Evolutionary conservation across 495 filamentous ascomycete genomes (phyloP).

Genomic region (Penicillium lividum): DNA sequence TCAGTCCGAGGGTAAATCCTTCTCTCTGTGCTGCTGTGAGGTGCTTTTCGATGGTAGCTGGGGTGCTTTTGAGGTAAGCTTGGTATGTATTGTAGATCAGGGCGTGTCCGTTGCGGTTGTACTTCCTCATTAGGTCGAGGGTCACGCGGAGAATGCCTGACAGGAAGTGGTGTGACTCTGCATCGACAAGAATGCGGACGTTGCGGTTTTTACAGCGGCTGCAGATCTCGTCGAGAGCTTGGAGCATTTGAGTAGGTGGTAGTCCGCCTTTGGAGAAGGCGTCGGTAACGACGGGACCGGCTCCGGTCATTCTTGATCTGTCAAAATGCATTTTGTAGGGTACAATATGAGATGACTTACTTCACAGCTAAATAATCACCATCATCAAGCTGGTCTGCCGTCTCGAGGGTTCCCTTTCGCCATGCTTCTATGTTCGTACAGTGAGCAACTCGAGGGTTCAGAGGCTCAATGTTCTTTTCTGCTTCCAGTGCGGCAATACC

Average conservation of each 20-base stretch:
- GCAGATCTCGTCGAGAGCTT: constrained; percentile 42
- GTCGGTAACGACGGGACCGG: constrained; percentile 29
- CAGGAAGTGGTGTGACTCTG: constrained; percentile 77
- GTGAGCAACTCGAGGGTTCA: constrained; percentile 9
- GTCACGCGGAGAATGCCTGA: constrained; percentile 77
- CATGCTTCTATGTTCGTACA: constrained; percentile 65
- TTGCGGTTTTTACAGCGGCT: constrained; percentile 49
- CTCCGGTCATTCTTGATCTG: constrained; percentile 33
- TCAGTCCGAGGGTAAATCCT: constrained; percentile 75
- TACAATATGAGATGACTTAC: constrained; percentile 33
- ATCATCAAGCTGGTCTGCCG: constrained; percentile 62
- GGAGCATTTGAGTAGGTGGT: constrained; percentile 37
- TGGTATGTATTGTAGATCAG: constrained; percentile 75
- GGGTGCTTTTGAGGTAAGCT: constrained; percentile 73
- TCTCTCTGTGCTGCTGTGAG: constrained; percentile 61
- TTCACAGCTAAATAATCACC: constrained; percentile 85
- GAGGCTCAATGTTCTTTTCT: constrained; percentile 13
- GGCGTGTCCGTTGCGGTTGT: constrained; percentile 59
- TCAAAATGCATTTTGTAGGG: background rate
- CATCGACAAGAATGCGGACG: constrained; percentile 77
- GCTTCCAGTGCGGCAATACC: constrained; percentile 23
- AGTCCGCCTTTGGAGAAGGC: constrained; percentile 34
- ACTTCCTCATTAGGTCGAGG: constrained; percentile 72
- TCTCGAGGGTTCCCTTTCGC: constrained; percentile 69
- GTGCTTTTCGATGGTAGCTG: constrained; percentile 60